phyloP scores from a whole-genome alignment of 306 rosid genomes.

The Lathyrus tuberosus region DNA sequence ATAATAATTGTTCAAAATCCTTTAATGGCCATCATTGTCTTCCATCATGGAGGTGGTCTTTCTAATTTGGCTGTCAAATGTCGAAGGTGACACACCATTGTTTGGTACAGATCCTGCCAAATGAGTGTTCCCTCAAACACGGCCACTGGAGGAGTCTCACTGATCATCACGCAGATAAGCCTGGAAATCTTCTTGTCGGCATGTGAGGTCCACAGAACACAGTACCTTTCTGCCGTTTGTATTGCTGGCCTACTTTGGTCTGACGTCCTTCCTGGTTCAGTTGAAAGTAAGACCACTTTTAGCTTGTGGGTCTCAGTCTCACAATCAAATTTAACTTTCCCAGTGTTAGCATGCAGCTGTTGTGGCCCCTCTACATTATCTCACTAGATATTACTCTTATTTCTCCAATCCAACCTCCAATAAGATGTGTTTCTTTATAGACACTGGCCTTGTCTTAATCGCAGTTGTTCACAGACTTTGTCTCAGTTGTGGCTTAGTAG shows the following conservation, averaged over 20 bases:
- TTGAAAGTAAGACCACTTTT: neutral
- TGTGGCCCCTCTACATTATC: conserved; percentile 1
- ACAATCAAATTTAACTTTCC: neutral
- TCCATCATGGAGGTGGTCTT: neutral
- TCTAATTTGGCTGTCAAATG: neutral
- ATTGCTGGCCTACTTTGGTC: neutral
- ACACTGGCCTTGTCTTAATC: neutral
- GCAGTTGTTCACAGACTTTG: neutral
- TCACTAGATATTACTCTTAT: neutral
- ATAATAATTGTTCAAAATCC: neutral
- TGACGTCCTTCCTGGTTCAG: neutral
- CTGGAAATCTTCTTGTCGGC: neutral
- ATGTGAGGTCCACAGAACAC: neutral
- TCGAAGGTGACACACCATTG: neutral
- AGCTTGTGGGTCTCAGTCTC: neutral
- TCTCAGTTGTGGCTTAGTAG: neutral
- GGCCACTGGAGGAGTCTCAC: neutral
- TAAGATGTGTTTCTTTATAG: neutral
- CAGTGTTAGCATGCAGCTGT: neutral
- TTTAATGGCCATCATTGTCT: neutral
- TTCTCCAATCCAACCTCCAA: neutral
- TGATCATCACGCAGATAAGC: neutral
- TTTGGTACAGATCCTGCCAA: neutral
- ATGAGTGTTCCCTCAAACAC: neutral
- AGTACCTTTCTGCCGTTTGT: neutral